phyloP scores from a whole-genome alignment of 2,329 filamentous ascomycete genomes.

The Sporothrix protearum region DNA sequence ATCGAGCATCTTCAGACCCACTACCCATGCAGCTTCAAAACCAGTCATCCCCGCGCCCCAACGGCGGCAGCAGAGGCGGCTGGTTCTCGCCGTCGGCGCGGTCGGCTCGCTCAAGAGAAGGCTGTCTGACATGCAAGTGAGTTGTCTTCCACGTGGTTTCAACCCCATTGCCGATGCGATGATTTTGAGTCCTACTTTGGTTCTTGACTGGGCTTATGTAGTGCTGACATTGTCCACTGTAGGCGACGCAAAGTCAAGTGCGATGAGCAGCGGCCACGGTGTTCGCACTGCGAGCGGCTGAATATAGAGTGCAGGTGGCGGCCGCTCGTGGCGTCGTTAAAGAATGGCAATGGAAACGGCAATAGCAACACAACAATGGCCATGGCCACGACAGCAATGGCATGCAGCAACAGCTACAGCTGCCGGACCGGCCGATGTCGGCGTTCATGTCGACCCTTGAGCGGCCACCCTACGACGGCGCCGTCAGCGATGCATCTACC shows the following conservation, averaged over 20 bases:
- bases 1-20: neutral
- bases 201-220: too few species aligned
- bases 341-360: neutral
- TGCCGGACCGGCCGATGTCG: conserved; percentile 6
- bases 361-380: neutral
- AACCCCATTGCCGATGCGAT: neutral
- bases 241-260: conserved; percentile 52
- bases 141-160: conserved; percentile 25
- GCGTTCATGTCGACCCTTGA: neutral
- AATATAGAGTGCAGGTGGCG: conserved; percentile 53
- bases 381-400: conserved; percentile 24
- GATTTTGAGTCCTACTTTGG: neutral
- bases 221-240: neutral
- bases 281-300: conserved; percentile 52
- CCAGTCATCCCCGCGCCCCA: conserved; percentile 6
- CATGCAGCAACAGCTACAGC: conserved; percentile 11
- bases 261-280: conserved; percentile 51
- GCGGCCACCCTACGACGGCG: neutral
- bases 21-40: neutral
- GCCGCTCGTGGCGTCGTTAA: neutral
- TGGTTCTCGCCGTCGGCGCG: conserved; percentile 11
- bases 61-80: neutral
- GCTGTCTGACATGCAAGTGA: conserved; percentile 48
- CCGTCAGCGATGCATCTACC: neutral
- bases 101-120: conserved; percentile 31